A percentile compares a stretch with the other conserved stretches of the same genome.
Evolutionary conservation across 495 filamentous ascomycete species (phyloP).

Genomic region (Penicillium cosmopolitanum): DNA sequence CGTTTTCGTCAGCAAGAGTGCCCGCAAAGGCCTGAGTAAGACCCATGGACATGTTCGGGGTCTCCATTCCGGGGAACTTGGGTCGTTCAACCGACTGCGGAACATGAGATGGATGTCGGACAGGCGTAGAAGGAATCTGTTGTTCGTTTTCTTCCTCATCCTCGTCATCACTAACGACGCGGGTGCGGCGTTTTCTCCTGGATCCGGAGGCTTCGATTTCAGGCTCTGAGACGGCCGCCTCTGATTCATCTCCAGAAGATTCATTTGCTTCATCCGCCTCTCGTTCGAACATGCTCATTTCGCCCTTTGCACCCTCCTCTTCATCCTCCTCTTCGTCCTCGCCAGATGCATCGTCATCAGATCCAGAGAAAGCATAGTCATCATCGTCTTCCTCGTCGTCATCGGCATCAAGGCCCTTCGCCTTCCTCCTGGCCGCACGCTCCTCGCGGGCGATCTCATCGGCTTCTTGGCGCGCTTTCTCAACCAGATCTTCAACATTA

Average conservation of each 20-base stretch:
- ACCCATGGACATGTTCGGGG: constrained; percentile 64
- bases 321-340: constrained; percentile 37
- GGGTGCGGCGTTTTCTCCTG: constrained; percentile 43
- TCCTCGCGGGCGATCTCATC: constrained; percentile 79
- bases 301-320: constrained; percentile 42
- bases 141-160: constrained; percentile 49
- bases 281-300: constrained; percentile 37
- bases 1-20: constrained; percentile 72
- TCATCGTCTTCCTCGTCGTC: constrained; percentile 65
- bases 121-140: constrained; percentile 38
- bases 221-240: constrained; percentile 27
- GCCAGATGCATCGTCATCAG: constrained; percentile 50
- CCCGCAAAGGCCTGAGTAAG: constrained; percentile 93
- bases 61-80: constrained; percentile 58
- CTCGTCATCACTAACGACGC: constrained; percentile 56
- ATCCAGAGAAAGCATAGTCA: constrained; percentile 58
- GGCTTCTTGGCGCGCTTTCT: constrained; percentile 79
- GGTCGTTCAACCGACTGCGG: constrained; percentile 41
- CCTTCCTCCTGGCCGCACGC: constrained; percentile 65
- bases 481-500: constrained; percentile 83
- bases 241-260: constrained; percentile 35
- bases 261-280: constrained; percentile 47
- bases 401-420: constrained; percentile 55
- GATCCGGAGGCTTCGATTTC: constrained; percentile 29
- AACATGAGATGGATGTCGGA: constrained; percentile 31